Conservation (phyloP, 2,329 filamentous ascomycete genomes). For the Aspergillus sp. region DNA sequence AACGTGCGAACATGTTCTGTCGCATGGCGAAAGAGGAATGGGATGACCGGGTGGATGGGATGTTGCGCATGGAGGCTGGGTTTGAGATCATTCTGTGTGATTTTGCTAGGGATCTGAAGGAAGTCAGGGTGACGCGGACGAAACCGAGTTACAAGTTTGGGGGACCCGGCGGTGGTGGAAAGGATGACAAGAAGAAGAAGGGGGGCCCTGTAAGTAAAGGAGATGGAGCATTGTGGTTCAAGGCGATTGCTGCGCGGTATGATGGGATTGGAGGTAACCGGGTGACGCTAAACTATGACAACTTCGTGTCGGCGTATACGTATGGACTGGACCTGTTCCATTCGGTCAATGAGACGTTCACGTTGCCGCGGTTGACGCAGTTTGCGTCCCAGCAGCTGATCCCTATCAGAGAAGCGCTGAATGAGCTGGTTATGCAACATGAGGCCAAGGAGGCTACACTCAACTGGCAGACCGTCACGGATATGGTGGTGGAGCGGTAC, state of each 20-base stretch:
- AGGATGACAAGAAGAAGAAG: neutral
- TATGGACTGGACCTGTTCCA: constrained; percentile 47
- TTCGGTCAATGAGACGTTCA: constrained; percentile 28
- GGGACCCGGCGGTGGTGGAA: neutral
- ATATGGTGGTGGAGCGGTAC: constrained; percentile 67
- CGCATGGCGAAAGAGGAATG: constrained; percentile 52
- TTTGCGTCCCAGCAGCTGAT: constrained; percentile 34
- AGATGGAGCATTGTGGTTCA: constrained; percentile 16
- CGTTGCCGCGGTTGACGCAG: constrained; percentile 43
- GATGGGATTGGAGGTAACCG: constrained; percentile 39
- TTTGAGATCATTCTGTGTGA: constrained; percentile 72
- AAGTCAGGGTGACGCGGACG: constrained; percentile 36
- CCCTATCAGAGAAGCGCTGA: constrained; percentile 48
- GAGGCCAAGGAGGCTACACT: constrained; percentile 34
- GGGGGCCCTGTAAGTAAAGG: neutral
- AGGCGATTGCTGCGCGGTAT: constrained; percentile 33
- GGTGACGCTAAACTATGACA: constrained; percentile 50
- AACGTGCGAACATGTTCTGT: constrained; percentile 61
- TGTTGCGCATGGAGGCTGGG: constrained; percentile 68
- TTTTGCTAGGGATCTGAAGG: constrained; percentile 51
- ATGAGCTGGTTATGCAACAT: constrained; percentile 40
- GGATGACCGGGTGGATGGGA: constrained; percentile 58
- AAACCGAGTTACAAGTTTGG: constrained; percentile 11
- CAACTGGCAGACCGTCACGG: constrained; percentile 68
- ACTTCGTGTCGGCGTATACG: constrained; percentile 52